Evolutionary conservation across 23 red algal genomes (phyloP).

Genomic region (Porphyridium purpureum): DNA sequence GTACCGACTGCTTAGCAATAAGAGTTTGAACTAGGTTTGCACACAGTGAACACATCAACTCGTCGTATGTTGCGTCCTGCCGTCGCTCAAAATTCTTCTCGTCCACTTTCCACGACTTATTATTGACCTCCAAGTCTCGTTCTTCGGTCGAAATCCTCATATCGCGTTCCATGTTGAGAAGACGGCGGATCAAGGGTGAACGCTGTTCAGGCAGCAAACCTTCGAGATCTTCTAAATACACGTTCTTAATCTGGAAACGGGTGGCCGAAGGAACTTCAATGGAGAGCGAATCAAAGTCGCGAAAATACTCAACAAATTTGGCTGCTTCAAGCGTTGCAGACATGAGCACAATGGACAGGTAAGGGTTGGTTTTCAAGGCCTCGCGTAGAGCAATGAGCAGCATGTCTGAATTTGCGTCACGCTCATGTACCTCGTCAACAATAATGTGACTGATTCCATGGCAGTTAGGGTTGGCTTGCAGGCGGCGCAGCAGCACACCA

Average conservation of each 20-base stretch:
- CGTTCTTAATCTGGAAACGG: too few species aligned
- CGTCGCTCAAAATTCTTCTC: neutral
- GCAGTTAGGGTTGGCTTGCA: constrained; percentile 41
- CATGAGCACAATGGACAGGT: constrained; percentile 80
- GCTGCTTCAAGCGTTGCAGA: constrained; percentile 70
- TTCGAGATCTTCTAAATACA: too few species aligned
- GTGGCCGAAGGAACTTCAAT: too few species aligned
- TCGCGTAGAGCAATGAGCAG: constrained; percentile 40
- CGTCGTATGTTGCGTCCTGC: constrained; percentile 9
- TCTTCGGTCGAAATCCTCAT: too few species aligned
- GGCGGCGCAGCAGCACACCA: constrained; percentile 42
- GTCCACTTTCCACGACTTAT: neutral
- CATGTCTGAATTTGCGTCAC: constrained; percentile 64
- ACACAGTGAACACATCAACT: constrained; percentile 20
- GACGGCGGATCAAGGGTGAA: too few species aligned
- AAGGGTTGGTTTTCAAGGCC: too few species aligned
- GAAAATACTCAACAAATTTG: constrained; percentile 41
- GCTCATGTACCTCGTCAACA: constrained; percentile 93
- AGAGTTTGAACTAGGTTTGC: constrained; percentile 32
- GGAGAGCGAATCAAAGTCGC: neutral
- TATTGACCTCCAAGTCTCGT: too few species aligned
- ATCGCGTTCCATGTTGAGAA: too few species aligned
- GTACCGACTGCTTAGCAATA: constrained; percentile 15
- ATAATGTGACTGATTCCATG: constrained; percentile 36
- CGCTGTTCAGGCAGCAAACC: too few species aligned